Conservation (phyloP, 75 land plant genomes). For the Sequoiadendron giganteum region DNA sequence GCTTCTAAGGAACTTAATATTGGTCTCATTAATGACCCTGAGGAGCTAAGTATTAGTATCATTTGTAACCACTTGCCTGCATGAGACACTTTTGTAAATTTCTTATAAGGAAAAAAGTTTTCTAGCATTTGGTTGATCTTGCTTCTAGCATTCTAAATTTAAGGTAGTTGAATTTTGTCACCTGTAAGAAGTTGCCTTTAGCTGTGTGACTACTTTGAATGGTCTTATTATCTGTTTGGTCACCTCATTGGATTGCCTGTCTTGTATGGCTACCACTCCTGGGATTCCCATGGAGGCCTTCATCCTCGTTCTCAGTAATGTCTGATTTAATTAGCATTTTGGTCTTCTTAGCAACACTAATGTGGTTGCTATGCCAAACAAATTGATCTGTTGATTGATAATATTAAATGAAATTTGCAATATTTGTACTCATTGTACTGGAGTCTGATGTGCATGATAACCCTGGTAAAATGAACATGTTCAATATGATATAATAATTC, state of each 20-base stretch:
- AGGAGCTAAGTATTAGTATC: too few relatives aligned
- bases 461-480: background rate
- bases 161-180: too few relatives aligned
- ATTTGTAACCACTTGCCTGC: too few relatives aligned
- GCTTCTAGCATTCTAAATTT: too few relatives aligned
- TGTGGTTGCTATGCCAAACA: background rate
- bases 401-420: background rate
- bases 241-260: background rate
- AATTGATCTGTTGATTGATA: background rate
- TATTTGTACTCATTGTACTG: background rate
- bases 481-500: background rate
- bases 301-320: background rate
- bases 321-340: background rate
- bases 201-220: too few relatives aligned
- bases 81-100: too few relatives aligned
- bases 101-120: too few relatives aligned
- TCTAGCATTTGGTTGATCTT: background rate
- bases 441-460: background rate
- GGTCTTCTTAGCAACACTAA: background rate
- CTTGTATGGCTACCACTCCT: background rate
- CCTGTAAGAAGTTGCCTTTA: too few relatives aligned
- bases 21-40: too few relatives aligned
- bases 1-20: too few relatives aligned
- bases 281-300: background rate
- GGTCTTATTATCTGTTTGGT: too few relatives aligned